Conservation (phyloP, 768 basidiomycete genomes). For the Symmetrospora coprosmae region DNA sequence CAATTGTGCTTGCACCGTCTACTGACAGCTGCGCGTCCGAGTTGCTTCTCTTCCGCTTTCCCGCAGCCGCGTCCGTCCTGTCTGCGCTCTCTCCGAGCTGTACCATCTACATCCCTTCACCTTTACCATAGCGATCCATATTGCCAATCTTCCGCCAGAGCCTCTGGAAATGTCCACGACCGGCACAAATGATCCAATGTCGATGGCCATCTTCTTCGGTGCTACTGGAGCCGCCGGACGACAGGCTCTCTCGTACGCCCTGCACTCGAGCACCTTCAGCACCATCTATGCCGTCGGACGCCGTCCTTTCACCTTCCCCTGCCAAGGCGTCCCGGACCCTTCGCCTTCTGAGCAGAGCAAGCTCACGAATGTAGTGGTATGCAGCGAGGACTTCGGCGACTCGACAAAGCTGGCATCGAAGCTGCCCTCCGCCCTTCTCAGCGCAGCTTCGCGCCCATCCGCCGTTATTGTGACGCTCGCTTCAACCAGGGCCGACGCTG, state of each 20-base stretch:
- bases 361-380: slow-evolving; percentile 52
- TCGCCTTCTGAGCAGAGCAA: slow-evolving; percentile 42
- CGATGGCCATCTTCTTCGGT: slow-evolving; percentile 46
- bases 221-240: slow-evolving; percentile 59
- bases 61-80: no score
- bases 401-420: slow-evolving; percentile 45
- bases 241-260: slow-evolving; percentile 49
- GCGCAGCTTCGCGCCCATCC: no score
- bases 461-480: slow-evolving; percentile 64
- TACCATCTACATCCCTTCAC: no score
- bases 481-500: slow-evolving; percentile 50
- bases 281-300: slow-evolving; percentile 60
- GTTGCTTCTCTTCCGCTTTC: no score
- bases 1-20: no score
- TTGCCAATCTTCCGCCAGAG: no score
- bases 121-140: no score
- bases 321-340: slow-evolving; percentile 31
- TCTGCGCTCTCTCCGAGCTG: no score
- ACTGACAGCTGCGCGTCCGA: no score
- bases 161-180: no score
- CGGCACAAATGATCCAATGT: no score
- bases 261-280: slow-evolving; percentile 46
- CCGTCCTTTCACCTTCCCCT: slow-evolving; percentile 42
- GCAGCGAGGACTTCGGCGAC: slow-evolving; percentile 53
- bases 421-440: no score